These are phyloP conservation scores for Suillus lakei DNA, from an alignment of 768 basidiomycete genomes.

Conservation along the genomic window DNA sequence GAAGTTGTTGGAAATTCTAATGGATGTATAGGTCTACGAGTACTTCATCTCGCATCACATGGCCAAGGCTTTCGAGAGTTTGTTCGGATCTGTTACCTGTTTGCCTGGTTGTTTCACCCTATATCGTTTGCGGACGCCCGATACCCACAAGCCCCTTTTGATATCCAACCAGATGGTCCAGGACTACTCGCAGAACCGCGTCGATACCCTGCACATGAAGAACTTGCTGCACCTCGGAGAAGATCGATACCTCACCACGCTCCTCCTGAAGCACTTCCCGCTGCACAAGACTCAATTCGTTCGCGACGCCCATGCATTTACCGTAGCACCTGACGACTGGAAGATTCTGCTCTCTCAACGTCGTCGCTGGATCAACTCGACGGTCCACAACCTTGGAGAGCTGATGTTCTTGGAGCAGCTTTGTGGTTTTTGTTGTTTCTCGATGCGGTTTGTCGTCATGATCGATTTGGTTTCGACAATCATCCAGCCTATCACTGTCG, in stretches of 20 bases:
- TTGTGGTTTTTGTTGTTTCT: slow-evolving; percentile 98
- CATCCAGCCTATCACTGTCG: slow-evolving; percentile 85
- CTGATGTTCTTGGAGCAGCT: slow-evolving; percentile 89
- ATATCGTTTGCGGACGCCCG: slow-evolving; percentile 91
- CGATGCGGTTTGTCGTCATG: slow-evolving; percentile 98
- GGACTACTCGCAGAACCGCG: slow-evolving; percentile 95
- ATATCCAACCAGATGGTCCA: slow-evolving; percentile 89
- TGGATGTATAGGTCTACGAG: slow-evolving; percentile 77
- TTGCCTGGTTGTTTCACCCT: slow-evolving; percentile 99
- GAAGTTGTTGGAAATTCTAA: not conserved
- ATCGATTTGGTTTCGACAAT: slow-evolving; percentile 91
- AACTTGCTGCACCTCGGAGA: slow-evolving; percentile 97
- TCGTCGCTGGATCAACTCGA: slow-evolving; percentile 99
- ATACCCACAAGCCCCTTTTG: slow-evolving; percentile 93
- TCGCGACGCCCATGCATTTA: slow-evolving; percentile 91
- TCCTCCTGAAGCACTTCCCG: slow-evolving; percentile 95
- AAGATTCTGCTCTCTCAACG: slow-evolving; percentile 92
- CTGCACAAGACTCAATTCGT: slow-evolving; percentile 94
- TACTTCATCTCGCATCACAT: slow-evolving; percentile 99
- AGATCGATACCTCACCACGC: slow-evolving; percentile 97
- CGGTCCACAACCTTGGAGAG: slow-evolving; percentile 95
- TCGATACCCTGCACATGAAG: slow-evolving; percentile 99
- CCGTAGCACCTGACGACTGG: slow-evolving; percentile 96
- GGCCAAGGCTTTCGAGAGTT: slow-evolving; percentile 96
- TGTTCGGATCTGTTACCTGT: slow-evolving; percentile 98